Evolutionary conservation across 2,329 filamentous ascomycete genomes (phyloP).

Genomic region (Monosporascus sp.): DNA sequence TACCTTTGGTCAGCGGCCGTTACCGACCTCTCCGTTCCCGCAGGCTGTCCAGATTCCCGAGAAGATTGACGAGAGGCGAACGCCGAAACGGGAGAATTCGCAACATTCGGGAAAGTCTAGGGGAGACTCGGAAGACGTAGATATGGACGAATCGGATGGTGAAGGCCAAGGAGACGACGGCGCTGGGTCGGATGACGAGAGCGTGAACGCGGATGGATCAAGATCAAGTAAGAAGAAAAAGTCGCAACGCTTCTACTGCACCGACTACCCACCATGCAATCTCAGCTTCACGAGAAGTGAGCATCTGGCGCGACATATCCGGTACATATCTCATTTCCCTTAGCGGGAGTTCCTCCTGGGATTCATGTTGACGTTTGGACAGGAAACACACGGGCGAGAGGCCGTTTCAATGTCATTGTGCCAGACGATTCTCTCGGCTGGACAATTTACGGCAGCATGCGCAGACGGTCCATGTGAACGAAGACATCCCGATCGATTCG

Average conservation of each 20-base stretch:
- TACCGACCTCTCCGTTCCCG: slow-evolving; percentile 48
- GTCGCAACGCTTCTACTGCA: slow-evolving; percentile 93
- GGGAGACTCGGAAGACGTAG: slow-evolving; percentile 60
- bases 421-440: slow-evolving; percentile 82
- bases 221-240: slow-evolving; percentile 90
- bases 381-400: slow-evolving; percentile 97
- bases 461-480: slow-evolving; percentile 95
- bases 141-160: slow-evolving; percentile 71
- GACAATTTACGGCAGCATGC: slow-evolving; percentile 96
- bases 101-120: slow-evolving; percentile 56
- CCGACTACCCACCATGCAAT: slow-evolving; percentile 87
- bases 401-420: slow-evolving; percentile 94
- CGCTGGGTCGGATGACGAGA: slow-evolving; percentile 59
- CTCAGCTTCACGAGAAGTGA: slow-evolving; percentile 95
- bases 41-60: slow-evolving; percentile 43
- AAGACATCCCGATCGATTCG: slow-evolving; percentile 91
- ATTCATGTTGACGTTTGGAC: slow-evolving; percentile 17
- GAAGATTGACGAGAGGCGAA: slow-evolving; percentile 36
- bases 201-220: slow-evolving; percentile 56
- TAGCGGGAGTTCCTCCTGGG: neutral
- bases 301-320: slow-evolving; percentile 89
- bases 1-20: slow-evolving; percentile 49
- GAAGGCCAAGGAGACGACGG: slow-evolving; percentile 49
- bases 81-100: slow-evolving; percentile 50
- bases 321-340: slow-evolving; percentile 44